These are phyloP conservation scores for Mariannaea sp. DNA, from an alignment of 2,329 filamentous ascomycete species.

Conservation along the genomic window DNA sequence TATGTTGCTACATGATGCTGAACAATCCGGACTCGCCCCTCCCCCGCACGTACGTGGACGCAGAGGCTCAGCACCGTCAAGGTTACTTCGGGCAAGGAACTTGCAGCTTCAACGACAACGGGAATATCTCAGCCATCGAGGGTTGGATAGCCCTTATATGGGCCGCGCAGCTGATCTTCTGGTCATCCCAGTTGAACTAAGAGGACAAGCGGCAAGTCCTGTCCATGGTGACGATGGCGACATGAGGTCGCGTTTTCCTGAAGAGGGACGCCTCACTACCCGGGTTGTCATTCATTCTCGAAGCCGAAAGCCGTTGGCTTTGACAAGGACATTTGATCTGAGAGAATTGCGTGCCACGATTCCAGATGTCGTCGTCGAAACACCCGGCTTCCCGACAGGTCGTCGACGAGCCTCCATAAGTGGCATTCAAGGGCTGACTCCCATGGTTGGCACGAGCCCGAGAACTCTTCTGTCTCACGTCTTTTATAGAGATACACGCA, in stretches of 20 bases:
- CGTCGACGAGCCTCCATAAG: slow-evolving; percentile 27
- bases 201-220: slow-evolving; percentile 24
- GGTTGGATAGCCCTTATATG: slow-evolving; percentile 24
- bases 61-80: slow-evolving; percentile 29
- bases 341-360: slow-evolving; percentile 53
- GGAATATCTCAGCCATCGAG: slow-evolving; percentile 30
- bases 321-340: slow-evolving; percentile 57
- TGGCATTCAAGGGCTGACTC: slow-evolving; percentile 14
- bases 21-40: background rate
- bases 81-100: slow-evolving; percentile 22
- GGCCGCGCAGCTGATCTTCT: slow-evolving; percentile 29
- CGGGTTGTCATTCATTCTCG: slow-evolving; percentile 39
- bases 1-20: slow-evolving; percentile 22
- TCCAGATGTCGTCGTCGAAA: slow-evolving; percentile 40
- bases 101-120: slow-evolving; percentile 34
- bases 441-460: slow-evolving; percentile 7
- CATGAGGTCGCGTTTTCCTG: slow-evolving; percentile 22
- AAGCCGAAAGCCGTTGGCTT: slow-evolving; percentile 51
- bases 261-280: slow-evolving; percentile 32
- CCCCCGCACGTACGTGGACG: slow-evolving; percentile 17
- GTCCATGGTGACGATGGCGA: slow-evolving; percentile 8
- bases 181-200: slow-evolving; percentile 36
- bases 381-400: slow-evolving; percentile 10
- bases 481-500: slow-evolving; percentile 15
- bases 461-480: slow-evolving; percentile 18